Evolutionary conservation across 1,284 basidiomycete species (phyloP).

Genomic region (Ceraceosorus bombacis): DNA sequence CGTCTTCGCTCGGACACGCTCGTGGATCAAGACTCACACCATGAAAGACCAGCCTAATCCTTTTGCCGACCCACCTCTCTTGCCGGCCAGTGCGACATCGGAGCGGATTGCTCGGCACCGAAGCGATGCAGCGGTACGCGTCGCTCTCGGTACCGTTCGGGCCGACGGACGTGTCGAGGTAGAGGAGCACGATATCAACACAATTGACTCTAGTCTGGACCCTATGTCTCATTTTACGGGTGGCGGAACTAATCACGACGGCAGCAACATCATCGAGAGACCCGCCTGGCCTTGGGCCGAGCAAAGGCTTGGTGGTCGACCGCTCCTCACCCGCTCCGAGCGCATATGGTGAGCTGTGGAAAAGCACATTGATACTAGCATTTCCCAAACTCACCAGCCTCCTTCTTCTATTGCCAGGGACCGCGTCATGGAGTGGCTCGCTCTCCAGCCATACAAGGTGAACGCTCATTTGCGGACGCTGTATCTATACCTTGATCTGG

Average conservation of each 20-base stretch:
- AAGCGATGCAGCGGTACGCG: not conserved
- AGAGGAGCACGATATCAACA: not conserved
- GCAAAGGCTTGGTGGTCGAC: constrained; percentile 5
- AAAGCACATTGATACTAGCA: no score
- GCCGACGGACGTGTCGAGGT: not conserved
- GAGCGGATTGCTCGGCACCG: not conserved
- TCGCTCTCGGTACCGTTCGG: not conserved
- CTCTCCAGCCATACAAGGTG: constrained; percentile 1
- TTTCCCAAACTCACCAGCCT: no score
- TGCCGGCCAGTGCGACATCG: not conserved
- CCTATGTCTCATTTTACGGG: constrained; percentile 7
- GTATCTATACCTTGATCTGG: not conserved
- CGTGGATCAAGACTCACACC: no score
- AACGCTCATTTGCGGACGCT: not conserved
- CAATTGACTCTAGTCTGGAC: constrained; percentile 1
- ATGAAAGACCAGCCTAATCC: constrained; percentile 1
- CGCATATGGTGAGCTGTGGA: not conserved
- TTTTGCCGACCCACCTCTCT: not conserved
- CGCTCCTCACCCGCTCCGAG: not conserved
- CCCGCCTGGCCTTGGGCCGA: constrained; percentile 13
- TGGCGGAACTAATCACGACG: constrained; percentile 10
- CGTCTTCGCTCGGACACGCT: constrained; percentile 52
- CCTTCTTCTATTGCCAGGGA: not conserved
- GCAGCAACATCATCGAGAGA: constrained; percentile 6
- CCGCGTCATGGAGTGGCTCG: constrained; percentile 5